Evolutionary conservation across 208 protist genomes (phyloP), one percentile per base, ranked within the genome.

Genomic region (Endotrypanum monterogeii): DNA sequence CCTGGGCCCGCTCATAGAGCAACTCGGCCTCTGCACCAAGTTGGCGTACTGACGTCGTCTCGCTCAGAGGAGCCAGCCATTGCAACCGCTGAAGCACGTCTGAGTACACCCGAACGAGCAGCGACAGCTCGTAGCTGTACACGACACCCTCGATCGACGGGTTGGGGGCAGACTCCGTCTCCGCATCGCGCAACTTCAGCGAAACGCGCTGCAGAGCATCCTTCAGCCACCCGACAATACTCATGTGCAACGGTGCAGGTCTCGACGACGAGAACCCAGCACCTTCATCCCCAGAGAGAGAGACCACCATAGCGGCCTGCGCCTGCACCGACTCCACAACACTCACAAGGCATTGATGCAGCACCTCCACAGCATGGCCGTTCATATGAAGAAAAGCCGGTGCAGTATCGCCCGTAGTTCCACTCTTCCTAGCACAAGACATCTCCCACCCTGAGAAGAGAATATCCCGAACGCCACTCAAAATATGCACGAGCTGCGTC

Each of bases 91-190:
- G 54, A n/a, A 81, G 66, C 66, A 56, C 71, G 11, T 60, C 55
- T 20, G 16, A 20, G 71, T 81, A 81, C 16, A 76, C 71, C 4
- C 71, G 63, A n/a, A 81, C 23, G n/a, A 76, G 28, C 25, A 81
- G 37, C 18, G 76, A 46, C 23, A 73, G 9, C 51, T 81, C 76
- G 28, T 81, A 81, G 66, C 76, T 68, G 71, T 73, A 67, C 4
- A 81, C 46, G n/a, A 81, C 76, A n/a, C 44, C 30, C 32, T 63
- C 41, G 0, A 52, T 56, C 3, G n/a, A 41, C 16, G 58, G 37
- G 56, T 39, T 28, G 20, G 50, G 35, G 25, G 46, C 18, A 14
- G n/a, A 20, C 1, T 44, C 6, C 4, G 37, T 5, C 1, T 18
- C 9, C 16, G 20, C 50, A 39, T 56, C 14, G 46, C 46, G 46